A percentile compares a stretch with the other conserved stretches of the same genome.
Conservation (phyloP, 2,329 filamentous ascomycete genomes). For the Calycina herbarum region DNA sequence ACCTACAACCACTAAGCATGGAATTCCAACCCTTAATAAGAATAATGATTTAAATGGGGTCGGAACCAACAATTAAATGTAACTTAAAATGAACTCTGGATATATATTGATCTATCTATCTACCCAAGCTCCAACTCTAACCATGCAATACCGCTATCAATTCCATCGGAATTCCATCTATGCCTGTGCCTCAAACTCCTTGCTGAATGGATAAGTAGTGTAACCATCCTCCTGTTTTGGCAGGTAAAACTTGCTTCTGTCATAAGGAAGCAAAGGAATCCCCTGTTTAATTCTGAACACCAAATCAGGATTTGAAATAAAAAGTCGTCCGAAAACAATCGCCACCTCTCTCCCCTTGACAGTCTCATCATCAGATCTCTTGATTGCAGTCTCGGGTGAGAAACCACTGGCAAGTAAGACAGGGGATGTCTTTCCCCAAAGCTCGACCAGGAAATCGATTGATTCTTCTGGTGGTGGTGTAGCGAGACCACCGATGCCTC, state of each 20-base stretch:
- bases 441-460: slow-evolving; percentile 46
- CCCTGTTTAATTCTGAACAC: slow-evolving; percentile 44
- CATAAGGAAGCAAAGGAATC: slow-evolving; percentile 41
- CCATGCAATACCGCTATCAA: too few species aligned
- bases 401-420: slow-evolving; percentile 53
- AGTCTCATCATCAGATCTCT: slow-evolving; percentile 40
- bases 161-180: not conserved
- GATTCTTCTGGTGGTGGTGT: slow-evolving; percentile 39
- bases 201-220: slow-evolving; percentile 38
- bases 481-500: slow-evolving; percentile 37
- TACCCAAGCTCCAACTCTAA: too few species aligned
- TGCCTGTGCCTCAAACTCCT: slow-evolving; percentile 29
- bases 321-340: slow-evolving; percentile 46
- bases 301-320: slow-evolving; percentile 49
- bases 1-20: too few species aligned
- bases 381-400: slow-evolving; percentile 41
- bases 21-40: too few species aligned
- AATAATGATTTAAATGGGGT: too few species aligned
- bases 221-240: slow-evolving; percentile 39
- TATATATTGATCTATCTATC: too few species aligned
- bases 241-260: slow-evolving; percentile 42
- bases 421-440: slow-evolving; percentile 46
- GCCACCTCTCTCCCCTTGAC: slow-evolving; percentile 39
- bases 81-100: too few species aligned
- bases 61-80: too few species aligned